Conservation (phyloP, 1,139 yeast species). For the Tardiomyces blankii region DNA sequence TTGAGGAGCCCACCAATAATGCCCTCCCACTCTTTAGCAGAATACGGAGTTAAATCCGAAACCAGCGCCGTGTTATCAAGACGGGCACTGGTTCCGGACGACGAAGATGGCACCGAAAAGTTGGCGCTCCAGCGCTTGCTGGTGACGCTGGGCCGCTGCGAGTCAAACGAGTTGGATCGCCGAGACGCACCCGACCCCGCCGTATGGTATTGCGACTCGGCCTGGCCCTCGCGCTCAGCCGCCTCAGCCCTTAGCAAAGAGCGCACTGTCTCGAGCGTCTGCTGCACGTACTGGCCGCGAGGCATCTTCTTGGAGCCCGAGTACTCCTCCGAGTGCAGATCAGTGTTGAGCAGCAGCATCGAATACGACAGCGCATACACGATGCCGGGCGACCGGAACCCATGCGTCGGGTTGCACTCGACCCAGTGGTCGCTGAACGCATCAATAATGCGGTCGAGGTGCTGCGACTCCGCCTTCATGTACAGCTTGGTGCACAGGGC, state of each 20-base stretch:
- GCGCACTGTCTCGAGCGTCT: conserved; percentile 13
- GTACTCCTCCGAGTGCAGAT: conserved; percentile 24
- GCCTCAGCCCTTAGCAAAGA: conserved; percentile 2
- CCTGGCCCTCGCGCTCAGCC: background rate
- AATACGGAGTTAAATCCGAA: conserved; percentile 3
- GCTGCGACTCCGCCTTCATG: conserved; percentile 77
- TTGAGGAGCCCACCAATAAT: conserved; percentile 15
- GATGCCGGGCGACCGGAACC: conserved; percentile 47
- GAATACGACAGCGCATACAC: conserved; percentile 69
- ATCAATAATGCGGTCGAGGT: conserved; percentile 63
- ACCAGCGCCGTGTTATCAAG: conserved; percentile 1
- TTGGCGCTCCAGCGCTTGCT: conserved; percentile 13
- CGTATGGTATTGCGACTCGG: background rate
- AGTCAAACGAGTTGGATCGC: background rate
- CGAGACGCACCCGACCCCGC: background rate
- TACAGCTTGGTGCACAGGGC: conserved; percentile 53
- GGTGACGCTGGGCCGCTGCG: conserved; percentile 1
- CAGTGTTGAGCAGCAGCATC: conserved; percentile 53
- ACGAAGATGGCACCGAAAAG: background rate
- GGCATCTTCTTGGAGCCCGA: conserved; percentile 25
- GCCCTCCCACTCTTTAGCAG: conserved; percentile 18
- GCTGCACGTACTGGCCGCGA: conserved; percentile 20
- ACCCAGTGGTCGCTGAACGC: conserved; percentile 62
- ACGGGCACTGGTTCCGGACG: background rate
- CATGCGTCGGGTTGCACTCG: conserved; percentile 34